These are phyloP conservation scores for Flaveria bidentis DNA, from an alignment of 129 eudicot genomes.

Conservation along the genomic window DNA sequence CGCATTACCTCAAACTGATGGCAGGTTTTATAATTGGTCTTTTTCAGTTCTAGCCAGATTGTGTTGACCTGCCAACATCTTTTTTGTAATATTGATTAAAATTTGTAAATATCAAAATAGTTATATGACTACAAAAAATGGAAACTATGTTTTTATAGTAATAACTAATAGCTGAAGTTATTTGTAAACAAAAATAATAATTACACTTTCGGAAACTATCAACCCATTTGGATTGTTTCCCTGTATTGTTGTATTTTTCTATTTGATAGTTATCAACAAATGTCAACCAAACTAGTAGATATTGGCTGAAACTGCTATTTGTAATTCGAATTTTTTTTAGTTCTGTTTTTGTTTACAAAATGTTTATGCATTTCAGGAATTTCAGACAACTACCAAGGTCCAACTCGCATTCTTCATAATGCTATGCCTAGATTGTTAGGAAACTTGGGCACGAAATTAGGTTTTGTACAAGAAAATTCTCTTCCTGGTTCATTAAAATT, in stretches of 20 bases:
- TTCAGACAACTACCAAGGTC: conserved; percentile 7
- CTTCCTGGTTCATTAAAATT: conserved; percentile 29
- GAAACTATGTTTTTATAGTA: background rate
- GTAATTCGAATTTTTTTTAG: background rate
- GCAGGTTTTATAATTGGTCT: background rate
- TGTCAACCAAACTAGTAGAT: background rate
- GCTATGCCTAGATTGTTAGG: conserved; percentile 27
- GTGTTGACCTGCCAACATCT: background rate
- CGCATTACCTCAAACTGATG: background rate
- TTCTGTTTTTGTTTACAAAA: background rate
- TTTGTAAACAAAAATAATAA: background rate
- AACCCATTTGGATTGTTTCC: background rate
- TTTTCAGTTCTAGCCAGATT: background rate
- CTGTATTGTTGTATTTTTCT: background rate
- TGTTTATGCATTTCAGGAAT: conserved; percentile 22
- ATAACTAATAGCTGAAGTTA: background rate
- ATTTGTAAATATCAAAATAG: background rate
- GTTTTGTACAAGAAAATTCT: conserved; percentile 16
- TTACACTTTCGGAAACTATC: background rate
- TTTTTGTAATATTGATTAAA: background rate
- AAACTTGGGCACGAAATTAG: conserved; percentile 29
- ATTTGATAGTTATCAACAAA: background rate
- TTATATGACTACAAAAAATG: background rate
- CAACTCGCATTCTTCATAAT: conserved; percentile 17
- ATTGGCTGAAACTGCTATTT: background rate